phyloP scores from a whole-genome alignment of 2,329 filamentous ascomycete genomes.

The Thelonectria olida region DNA sequence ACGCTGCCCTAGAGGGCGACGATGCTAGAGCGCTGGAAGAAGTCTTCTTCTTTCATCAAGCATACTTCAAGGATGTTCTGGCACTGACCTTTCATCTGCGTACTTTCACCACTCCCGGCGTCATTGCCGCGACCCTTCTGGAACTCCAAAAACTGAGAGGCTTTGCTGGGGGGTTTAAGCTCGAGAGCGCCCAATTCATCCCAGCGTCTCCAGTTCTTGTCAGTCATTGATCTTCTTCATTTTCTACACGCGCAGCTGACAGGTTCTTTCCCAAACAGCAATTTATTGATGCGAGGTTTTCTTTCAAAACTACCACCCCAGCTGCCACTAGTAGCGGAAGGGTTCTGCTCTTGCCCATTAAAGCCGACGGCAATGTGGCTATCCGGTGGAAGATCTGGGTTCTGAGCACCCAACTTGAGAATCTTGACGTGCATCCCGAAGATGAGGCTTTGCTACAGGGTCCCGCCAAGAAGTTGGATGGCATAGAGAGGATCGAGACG shows the following conservation, averaged over 20 bases:
- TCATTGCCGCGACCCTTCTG: neutral
- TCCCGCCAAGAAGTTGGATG: neutral
- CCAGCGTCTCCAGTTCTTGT: slow-evolving; percentile 22
- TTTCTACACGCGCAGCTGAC: neutral
- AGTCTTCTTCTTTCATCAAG: slow-evolving; percentile 21
- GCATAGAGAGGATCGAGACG: neutral
- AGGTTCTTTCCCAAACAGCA: too few species aligned
- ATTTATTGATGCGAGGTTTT: slow-evolving; percentile 19
- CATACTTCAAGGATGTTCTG: slow-evolving; percentile 29
- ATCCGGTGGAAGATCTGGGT: slow-evolving; percentile 30
- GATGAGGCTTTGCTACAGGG: slow-evolving; percentile 5
- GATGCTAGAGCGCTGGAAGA: neutral
- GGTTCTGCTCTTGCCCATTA: slow-evolving; percentile 12
- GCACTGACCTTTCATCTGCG: slow-evolving; percentile 28
- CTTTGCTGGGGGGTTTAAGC: neutral
- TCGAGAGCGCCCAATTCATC: slow-evolving; percentile 21
- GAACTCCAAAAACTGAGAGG: neutral
- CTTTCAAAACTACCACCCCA: slow-evolving; percentile 12
- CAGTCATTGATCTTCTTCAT: neutral
- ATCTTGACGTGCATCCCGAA: slow-evolving; percentile 17
- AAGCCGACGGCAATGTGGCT: fast-evolving
- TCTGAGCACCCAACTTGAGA: slow-evolving; percentile 23
- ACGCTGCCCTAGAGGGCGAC: slow-evolving; percentile 4
- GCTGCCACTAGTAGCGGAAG: slow-evolving; percentile 12
- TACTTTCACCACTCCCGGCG: slow-evolving; percentile 5